These are phyloP conservation scores for Volvox reticuliferus DNA, from an alignment of 139 green algal species.

Conservation along the genomic window DNA sequence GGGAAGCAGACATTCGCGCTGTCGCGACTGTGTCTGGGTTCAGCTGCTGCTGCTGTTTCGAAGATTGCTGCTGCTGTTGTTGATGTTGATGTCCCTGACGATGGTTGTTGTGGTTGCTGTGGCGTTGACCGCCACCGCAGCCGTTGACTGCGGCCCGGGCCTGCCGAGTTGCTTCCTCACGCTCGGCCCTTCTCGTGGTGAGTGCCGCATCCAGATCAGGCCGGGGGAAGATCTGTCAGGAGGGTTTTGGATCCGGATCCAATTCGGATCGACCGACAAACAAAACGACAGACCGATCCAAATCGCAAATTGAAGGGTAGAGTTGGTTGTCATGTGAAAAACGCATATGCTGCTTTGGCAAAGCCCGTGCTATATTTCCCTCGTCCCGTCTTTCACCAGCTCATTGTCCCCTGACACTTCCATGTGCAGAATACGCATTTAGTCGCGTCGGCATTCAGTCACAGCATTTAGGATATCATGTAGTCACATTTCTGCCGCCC, in stretches of 20 bases:
- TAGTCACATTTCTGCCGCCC: too few relatives aligned
- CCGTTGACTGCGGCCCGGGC: slow-evolving; percentile 4
- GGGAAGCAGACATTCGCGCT: not conserved
- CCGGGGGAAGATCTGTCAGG: slow-evolving; percentile 56
- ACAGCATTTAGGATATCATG: too few relatives aligned
- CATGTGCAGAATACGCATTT: too few relatives aligned
- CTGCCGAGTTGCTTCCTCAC: slow-evolving; percentile 53
- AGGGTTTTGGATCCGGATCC: not conserved
- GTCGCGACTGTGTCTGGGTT: not conserved
- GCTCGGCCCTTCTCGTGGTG: slow-evolving; percentile 40
- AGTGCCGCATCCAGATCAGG: slow-evolving; percentile 56
- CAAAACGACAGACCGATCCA: too few relatives aligned
- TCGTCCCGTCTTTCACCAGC: too few relatives aligned
- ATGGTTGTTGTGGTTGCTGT: not conserved
- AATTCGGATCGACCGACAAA: too few relatives aligned
- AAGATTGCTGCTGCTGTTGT: not conserved
- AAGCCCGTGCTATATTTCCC: too few relatives aligned
- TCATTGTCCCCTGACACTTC: too few relatives aligned
- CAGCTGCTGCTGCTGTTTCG: not conserved
- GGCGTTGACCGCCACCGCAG: not conserved
- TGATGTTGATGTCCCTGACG: not conserved
- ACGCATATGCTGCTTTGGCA: too few relatives aligned
- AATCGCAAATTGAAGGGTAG: too few relatives aligned
- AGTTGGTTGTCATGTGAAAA: too few relatives aligned
- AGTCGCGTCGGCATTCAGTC: too few relatives aligned